phyloP scores from a whole-genome alignment of 2,329 filamentous ascomycete genomes.

The Penicillium decumbens region DNA sequence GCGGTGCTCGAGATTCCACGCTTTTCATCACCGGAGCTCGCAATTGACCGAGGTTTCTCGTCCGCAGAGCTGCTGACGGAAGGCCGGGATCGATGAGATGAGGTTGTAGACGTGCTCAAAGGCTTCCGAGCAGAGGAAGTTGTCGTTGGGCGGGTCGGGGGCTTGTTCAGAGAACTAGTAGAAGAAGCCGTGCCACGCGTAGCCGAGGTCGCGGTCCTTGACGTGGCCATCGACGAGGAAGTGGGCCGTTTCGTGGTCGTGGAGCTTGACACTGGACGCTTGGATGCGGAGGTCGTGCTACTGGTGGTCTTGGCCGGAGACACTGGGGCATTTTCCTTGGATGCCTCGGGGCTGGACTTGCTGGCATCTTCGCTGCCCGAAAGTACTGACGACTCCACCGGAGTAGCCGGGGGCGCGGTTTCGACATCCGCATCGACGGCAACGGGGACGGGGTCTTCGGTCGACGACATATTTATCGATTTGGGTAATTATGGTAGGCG shows the following conservation, averaged over 20 bases:
- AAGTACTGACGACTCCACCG: conserved; percentile 30
- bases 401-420: conserved; percentile 32
- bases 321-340: conserved; percentile 31
- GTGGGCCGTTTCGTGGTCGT: conserved; percentile 35
- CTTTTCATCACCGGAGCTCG: conserved; percentile 45
- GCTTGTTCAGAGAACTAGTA: conserved; percentile 40
- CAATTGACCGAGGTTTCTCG: conserved; percentile 39
- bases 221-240: conserved; percentile 28
- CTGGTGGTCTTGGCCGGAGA: conserved; percentile 34
- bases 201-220: conserved; percentile 27
- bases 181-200: conserved; percentile 30
- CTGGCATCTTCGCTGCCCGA: conserved; percentile 32
- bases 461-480: conserved; percentile 30
- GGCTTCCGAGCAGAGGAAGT: conserved; percentile 35
- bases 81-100: conserved; percentile 39
- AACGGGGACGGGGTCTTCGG: conserved; percentile 30
- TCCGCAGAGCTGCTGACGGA: conserved; percentile 45
- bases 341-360: conserved; percentile 35
- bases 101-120: conserved; percentile 33
- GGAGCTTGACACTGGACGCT: conserved; percentile 35
- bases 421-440: conserved; percentile 29
- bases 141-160: conserved; percentile 41
- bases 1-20: conserved; percentile 41
- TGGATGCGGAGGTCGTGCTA: conserved; percentile 25
- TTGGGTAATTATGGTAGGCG: conserved; percentile 3